Base-by-base conservation (phyloP, 2,329 filamentous ascomycete genomes). In the Aspergillus sp. region DNA sequence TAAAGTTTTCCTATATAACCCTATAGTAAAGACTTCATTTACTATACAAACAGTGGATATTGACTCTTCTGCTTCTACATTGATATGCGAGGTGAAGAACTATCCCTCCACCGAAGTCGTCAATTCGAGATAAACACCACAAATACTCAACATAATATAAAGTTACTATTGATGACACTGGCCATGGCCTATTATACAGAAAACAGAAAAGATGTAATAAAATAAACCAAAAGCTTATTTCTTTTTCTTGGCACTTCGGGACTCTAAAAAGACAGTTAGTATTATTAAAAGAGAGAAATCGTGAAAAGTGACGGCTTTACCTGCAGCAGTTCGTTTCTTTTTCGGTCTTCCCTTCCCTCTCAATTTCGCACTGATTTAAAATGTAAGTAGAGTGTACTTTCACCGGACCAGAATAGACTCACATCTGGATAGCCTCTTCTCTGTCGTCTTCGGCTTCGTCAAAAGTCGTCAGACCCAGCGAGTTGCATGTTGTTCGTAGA, bases 311-410 rank as follows among this genome's bases (percentile, higher is more conserved):
- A 31, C 27, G 7, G 33, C 14, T 66, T 64, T 70, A 79, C 77
- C 76, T 64, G 72, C 76, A 31, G 72, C 73, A 21, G 82, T 87
- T 71, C 82, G 87, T 83, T 95, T 96, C 85, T 96, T 97, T 84
- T 96, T 89, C 7, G 93, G 92, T 45, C 89, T 85, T 55, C 88
- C 88, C 82, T 98, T 97, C 65, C 92, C 93, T 79, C 92, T 87
- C 31, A 84, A 77, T 75, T 91, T 93, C 67, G 89, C 78, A 68
- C 88, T 91, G 68, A 12, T 14, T 3, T 62, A 40, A 21, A 12
- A 40, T 41, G 57, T 21, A 17, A 58, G 59, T 9, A 59, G 23
- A 23, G 44, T 27, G 15, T 4, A 41, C 23, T 11, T 8, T 4
- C 52, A 44, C 39, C 52, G 41, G 40, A 44, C 4, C 33, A 8